A percentile compares a stretch with the other conserved stretches of the same genome.
Evolutionary conservation across 805 yeast species (phyloP).

Genomic region (Candida germanica): DNA sequence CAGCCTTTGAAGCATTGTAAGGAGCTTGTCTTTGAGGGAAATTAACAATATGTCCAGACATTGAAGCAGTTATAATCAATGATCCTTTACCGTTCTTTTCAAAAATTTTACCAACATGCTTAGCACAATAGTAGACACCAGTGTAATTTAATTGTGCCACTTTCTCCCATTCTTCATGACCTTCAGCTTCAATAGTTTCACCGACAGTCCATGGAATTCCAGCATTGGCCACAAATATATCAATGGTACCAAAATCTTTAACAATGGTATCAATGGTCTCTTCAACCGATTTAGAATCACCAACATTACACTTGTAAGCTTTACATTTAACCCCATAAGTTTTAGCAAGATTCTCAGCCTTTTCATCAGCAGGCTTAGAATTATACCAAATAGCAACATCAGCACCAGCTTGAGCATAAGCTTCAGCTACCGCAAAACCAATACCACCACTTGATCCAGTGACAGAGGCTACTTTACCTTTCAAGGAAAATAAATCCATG

Average conservation of each 20-base stretch:
- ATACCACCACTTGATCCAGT: constrained; percentile 88
- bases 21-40: constrained; percentile 46
- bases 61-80: constrained; percentile 43
- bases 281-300: constrained; percentile 49
- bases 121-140: constrained; percentile 44
- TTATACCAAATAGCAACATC: constrained; percentile 56
- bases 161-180: constrained; percentile 32
- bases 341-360: constrained; percentile 52
- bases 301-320: constrained; percentile 63
- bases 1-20: constrained; percentile 48
- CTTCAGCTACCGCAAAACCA: constrained; percentile 78
- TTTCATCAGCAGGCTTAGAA: constrained; percentile 54
- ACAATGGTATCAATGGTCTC: constrained; percentile 48
- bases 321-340: constrained; percentile 59
- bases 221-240: constrained; percentile 85
- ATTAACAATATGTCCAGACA: constrained; percentile 48
- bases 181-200: constrained; percentile 38
- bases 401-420: constrained; percentile 85
- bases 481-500: constrained; percentile 69
- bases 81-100: constrained; percentile 41
- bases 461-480: constrained; percentile 78
- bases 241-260: constrained; percentile 74
- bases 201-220: constrained; percentile 83
- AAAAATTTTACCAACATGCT: constrained; percentile 39
- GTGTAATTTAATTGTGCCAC: constrained; percentile 39